Base-by-base conservation (phyloP, 441 rosid species). In the Eruca vesicaria region DNA sequence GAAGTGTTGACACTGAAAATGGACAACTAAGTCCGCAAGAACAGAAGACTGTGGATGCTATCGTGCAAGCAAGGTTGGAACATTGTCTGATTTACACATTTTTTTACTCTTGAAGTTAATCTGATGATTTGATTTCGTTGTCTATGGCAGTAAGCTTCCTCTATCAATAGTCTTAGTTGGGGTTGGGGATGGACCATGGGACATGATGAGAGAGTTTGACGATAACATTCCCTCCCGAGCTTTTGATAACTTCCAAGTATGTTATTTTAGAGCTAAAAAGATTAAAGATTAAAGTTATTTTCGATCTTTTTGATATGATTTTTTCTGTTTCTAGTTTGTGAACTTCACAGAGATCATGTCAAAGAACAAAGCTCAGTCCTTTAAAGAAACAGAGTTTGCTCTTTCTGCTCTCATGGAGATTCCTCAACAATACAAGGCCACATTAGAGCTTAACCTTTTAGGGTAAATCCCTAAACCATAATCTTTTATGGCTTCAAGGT, bases 161-260 rank as follows among this genome's bases (percentile, higher is more conserved):
- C 66, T 90, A 52, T 90, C 96, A 35, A 90, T 90, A 21, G 80
- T 90, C 53, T 74, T 90, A 69, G 91, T 90, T 5, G 96, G 96
- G 70, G 96, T 90, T 2, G 96, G 96, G 32, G 96, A 90, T 82
- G 96, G 91, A 26, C 96, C 96, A 32, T 90, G 96, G 96, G 96
- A 87, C 81, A 86, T 82, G 88, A 90, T 90, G 96, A 83, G 79
- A 50, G 89, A 90, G 71, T 88, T 90, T 68, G 96, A 90, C 28
- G 96, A 88, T 60, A 88, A 90, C 69, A 90, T 90, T 35, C 96
- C 96, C 60, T 33, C 93, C 32, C 82, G 96, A 78, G 93, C 85
- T 16, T 88, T 90, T 48, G 96, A 90, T 62, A 90, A 90, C 77
- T 90, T 90, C 83, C 96, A 90, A 88, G 96, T 84, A 69, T 60